Evolutionary conservation across 805 yeast species (phyloP), one percentile per base, ranked within the genome.

Genomic region (Limtongia smithiae): DNA sequence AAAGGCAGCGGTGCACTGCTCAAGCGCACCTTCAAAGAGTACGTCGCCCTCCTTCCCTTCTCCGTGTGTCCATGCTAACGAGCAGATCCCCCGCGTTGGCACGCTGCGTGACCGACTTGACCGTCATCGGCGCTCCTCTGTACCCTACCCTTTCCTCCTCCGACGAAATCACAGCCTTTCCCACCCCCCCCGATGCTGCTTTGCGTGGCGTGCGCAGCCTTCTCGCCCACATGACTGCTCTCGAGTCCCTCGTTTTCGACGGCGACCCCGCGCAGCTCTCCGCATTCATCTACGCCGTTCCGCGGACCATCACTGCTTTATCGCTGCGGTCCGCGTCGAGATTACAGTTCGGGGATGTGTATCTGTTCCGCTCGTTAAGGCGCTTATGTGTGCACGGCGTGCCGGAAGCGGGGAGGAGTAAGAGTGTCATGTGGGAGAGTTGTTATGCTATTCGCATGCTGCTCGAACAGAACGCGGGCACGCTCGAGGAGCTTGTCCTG

Each of bases 221-320:
- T 7, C 39, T 54, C 15, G 27, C 44, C 18, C 47, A 37, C 11
- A 33, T 54, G 30, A 46, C 55, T 1, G 18, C 12, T n/a, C 43
- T 54, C 14, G 46, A 54, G 18, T 33, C 50, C 18, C 42, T 54
- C 18, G 32, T 49, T 8, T 54, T 50, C 30, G 17, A 50, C 22
- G 54, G 58, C 31, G 58, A 54, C 28, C 51, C 56, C 3, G 51
- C 55, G n/a, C 57, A 48, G 39, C 44, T 54, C 3, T 44, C 54
- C 3, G 50, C 57, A 4, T 34, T 54, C 34, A 41, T 54, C 11
- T 22, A 38, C 18, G 35, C 47, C 33, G 35, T 54, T 24, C 51
- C 52, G 11, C 21, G 24, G 3, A 25, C 43, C 8, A 44, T 51
- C 18, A 42, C 47, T 6, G 41, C 55, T 27, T 28, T 54, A 17